Evolutionary conservation across 2,329 filamentous ascomycete genomes (phyloP), one percentile per base, ranked within the genome.

Genomic region (Neonectria ditissima): DNA sequence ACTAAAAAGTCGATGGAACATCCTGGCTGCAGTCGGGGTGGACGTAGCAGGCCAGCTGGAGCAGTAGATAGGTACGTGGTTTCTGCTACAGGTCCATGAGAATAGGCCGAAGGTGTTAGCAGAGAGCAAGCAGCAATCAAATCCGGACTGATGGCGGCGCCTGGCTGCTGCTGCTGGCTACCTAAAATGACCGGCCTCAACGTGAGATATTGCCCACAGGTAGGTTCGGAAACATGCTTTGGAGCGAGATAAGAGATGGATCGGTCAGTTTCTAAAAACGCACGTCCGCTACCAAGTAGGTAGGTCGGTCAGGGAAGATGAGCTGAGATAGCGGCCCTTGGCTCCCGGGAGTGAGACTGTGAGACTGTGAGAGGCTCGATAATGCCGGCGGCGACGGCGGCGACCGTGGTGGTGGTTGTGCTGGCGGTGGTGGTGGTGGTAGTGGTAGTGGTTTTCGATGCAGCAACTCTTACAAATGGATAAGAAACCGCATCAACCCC

Each of bases 401-500:
- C 45, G 45, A 48, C 45, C 18, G 28, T 37, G 54, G 20, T 32
- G 13, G 30, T 24, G 8, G 41, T 24, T 4, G 4, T 37, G 20
- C 11, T 24, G 11, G 20, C 34, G 52, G 24, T 56, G 37, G 24
- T 50, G 54, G 41, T 54, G 43, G 54, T 53, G 54, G 59, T 58
- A 48, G 50, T 43, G 48, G 30, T 43, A 9, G 32, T 52, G 48
- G 50, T 52, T 30, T 66, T 52, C 30, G 50, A 56, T 55, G 61
- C 55, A 60, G 51, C 55, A 45, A 32, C 30, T 58, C 59, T 47
- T 45, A 59, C 59, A 62, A 59, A 51, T 55, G 53, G 62, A 63
- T 58, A 66, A 63, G 62, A 59, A 62, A 48, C 59, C 68, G 55
- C 60, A 58, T 69, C 55, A 58, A 56, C 48, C 47, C 56, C 52